These are phyloP conservation scores for Theobroma grandiflorum DNA, from an alignment of 441 rosid species.

Conservation along the genomic window DNA sequence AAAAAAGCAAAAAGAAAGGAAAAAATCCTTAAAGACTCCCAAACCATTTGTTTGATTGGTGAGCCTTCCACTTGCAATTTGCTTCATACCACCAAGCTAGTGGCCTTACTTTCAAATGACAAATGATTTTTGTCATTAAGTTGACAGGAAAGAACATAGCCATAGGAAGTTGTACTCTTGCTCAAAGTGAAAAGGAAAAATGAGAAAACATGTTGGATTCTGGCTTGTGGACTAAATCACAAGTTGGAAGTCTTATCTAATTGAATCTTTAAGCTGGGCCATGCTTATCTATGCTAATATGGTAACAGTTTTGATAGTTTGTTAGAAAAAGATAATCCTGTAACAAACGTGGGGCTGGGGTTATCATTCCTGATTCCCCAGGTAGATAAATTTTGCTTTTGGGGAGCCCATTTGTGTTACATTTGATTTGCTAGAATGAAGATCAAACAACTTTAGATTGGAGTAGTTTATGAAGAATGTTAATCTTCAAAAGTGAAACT, in stretches of 20 bases:
- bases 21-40: background rate
- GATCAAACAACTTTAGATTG: background rate
- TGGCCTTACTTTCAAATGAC: background rate
- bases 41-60: conserved; percentile 31
- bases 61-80: conserved; percentile 26
- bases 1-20: background rate
- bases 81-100: background rate
- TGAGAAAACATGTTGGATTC: background rate
- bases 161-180: background rate
- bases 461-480: background rate
- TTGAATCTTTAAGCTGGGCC: background rate
- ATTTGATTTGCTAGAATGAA: background rate
- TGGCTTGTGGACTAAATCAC: background rate
- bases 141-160: background rate
- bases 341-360: background rate
- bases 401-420: background rate
- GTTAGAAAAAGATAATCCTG: background rate
- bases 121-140: background rate
- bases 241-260: background rate
- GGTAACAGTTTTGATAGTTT: background rate
- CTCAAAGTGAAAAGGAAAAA: background rate
- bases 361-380: background rate
- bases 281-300: background rate
- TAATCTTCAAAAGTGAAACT: no score
- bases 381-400: background rate